Evolutionary conservation across 192 early-diverging fungal genomes (phyloP).

Genomic region (Funneliformis geosporum): DNA sequence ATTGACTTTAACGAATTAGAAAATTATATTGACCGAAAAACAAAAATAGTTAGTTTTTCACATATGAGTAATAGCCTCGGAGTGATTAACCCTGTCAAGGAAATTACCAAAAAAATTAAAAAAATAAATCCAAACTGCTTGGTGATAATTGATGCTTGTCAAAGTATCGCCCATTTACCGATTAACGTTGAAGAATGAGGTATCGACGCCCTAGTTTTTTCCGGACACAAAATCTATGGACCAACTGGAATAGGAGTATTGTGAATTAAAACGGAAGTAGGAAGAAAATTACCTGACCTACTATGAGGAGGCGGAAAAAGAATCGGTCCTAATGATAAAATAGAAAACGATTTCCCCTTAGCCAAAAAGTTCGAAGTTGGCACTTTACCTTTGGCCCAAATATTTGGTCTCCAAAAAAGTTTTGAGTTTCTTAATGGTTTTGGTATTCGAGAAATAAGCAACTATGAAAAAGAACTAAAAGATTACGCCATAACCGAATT

Average conservation of each 20-base stretch:
- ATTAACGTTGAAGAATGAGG: slow-evolving; percentile 25
- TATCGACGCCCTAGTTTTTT: slow-evolving; percentile 26
- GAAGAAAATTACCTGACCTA: slow-evolving; percentile 13
- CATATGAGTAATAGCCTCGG: slow-evolving; percentile 22
- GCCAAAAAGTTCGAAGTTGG: slow-evolving; percentile 27
- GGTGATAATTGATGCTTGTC: slow-evolving; percentile 26
- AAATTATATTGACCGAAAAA: slow-evolving; percentile 22
- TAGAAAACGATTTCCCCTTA: not conserved
- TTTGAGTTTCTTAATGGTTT: slow-evolving; percentile 24
- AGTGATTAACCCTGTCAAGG: slow-evolving; percentile 24
- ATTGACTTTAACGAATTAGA: slow-evolving; percentile 17
- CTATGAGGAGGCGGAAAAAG: slow-evolving; percentile 24
- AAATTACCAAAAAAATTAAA: slow-evolving; percentile 26
- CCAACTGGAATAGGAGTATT: slow-evolving; percentile 21
- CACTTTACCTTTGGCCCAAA: slow-evolving; percentile 19
- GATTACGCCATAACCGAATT: slow-evolving; percentile 1
- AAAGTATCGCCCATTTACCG: slow-evolving; percentile 22
- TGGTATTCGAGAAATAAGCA: not conserved
- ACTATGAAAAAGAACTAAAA: slow-evolving; percentile 29
- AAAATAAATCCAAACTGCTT: slow-evolving; percentile 29
- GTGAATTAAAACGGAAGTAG: slow-evolving; percentile 19
- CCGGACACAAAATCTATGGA: slow-evolving; percentile 25
- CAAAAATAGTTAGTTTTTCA: slow-evolving; percentile 19
- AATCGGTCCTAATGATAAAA: not conserved
- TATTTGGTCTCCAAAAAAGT: slow-evolving; percentile 15